Base-by-base conservation (phyloP, 805 yeast species). In the Lachancea quebecensis region DNA sequence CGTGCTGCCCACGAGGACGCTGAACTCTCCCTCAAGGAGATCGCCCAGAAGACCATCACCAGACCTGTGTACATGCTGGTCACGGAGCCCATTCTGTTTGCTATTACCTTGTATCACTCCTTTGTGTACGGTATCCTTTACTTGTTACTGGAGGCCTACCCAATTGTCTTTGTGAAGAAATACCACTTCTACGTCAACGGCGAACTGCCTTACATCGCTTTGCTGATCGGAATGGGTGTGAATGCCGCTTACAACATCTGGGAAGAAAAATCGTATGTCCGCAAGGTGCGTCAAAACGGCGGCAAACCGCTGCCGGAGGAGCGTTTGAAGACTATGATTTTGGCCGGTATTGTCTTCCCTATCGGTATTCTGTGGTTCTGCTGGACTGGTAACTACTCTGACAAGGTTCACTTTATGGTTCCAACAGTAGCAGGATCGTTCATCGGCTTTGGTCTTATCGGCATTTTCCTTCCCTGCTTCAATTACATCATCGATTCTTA, bases 341-440 rank as follows among this genome's bases (percentile, higher is more conserved):
- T 74, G 36, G 90, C 95, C 29, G 80, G 82, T 18, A 51, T 85
- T 44, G 59, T 74, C 8, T 86, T 89, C 69, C 83, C 95, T 27
- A 70, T 78, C 43, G 96, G 96, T 43, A 69, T 88, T 50, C 72
- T 88, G 57, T 85, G 95, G 95, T 72, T 89, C 62, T 78, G 85
- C 46, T 89, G 96, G 96, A 70, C 91, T 9, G 96, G 95, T 59
- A 75, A 78, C 51, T 89, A 81, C 64, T 81, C 77, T 40, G 64
- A 81, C 31, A 65, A 65, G 36, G 77, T 86, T 33, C 95, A 82
- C 59, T 89, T 91, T 91, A 81, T 80, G 55, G 85, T 77, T n/a
- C 93, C 95, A 35, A 75, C 84, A 2, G 65, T 78, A 27, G 78
- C 85, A 27, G 83, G 86, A 50, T 49, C 75, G 3, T 73, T 81